Percentiles rank a stretch among this genome's conserved stretches.
Conservation (phyloP, 108 stramenopile species). For the Epithemia pelagica region DNA sequence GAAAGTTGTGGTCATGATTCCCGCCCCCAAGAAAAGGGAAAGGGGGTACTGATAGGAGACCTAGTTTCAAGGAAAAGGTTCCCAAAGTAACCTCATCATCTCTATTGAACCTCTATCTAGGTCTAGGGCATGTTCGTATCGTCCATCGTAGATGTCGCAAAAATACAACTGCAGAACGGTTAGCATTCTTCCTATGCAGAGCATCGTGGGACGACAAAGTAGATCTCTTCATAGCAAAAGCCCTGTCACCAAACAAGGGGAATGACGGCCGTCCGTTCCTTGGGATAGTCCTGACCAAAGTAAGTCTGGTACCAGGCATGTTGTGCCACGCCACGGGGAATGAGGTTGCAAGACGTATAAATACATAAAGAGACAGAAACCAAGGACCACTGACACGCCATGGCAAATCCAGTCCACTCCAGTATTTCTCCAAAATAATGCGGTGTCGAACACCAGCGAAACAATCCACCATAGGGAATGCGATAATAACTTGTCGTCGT, state of each 20-base stretch:
- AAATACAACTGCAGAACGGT: too few relatives aligned
- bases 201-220: too few relatives aligned
- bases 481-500: conserved; percentile 20
- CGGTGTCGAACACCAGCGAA: conserved; percentile 65
- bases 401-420: conserved; percentile 82
- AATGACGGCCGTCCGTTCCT: neutral
- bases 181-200: too few relatives aligned
- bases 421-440: conserved; percentile 85
- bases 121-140: too few relatives aligned
- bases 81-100: too few relatives aligned
- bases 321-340: conserved; percentile 76
- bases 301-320: conserved; percentile 80
- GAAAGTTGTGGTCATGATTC: too few relatives aligned
- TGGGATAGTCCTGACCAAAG: conserved; percentile 25
- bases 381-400: conserved; percentile 40
- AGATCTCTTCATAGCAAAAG: too few relatives aligned
- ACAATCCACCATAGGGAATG: conserved; percentile 69
- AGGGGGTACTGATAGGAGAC: too few relatives aligned
- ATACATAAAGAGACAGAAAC: conserved; percentile 51
- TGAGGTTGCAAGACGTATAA: conserved; percentile 71
- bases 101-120: too few relatives aligned
- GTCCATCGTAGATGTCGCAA: too few relatives aligned
- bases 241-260: neutral
- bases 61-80: too few relatives aligned
- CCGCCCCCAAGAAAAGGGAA: too few relatives aligned